Percentiles rank a stretch among this genome's conserved stretches.
These are phyloP conservation scores for Fusarium setosum DNA, from an alignment of 2,329 filamentous ascomycete genomes.

Conservation along the genomic window DNA sequence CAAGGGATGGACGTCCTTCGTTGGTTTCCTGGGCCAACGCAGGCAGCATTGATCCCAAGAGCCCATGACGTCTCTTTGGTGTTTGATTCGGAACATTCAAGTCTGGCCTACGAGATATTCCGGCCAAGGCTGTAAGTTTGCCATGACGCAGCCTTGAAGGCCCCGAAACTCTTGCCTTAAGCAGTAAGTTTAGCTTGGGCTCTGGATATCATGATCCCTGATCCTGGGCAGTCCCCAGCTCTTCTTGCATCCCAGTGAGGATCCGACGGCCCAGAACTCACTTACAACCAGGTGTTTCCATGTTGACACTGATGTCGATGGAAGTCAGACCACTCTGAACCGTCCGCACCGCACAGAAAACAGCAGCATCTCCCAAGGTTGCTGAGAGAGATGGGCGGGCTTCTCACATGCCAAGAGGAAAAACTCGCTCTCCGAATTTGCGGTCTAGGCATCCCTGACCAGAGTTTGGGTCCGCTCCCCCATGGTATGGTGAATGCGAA, in stretches of 20 bases:
- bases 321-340: slow-evolving; percentile 16
- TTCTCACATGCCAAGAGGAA: slow-evolving; percentile 25
- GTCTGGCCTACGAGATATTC: slow-evolving; percentile 22
- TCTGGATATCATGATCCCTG: slow-evolving; percentile 21
- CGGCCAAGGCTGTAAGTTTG: not conserved
- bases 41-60: slow-evolving; percentile 18
- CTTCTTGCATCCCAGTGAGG: slow-evolving; percentile 20
- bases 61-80: slow-evolving; percentile 17
- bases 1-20: slow-evolving; percentile 25
- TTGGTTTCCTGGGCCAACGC: slow-evolving; percentile 15
- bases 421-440: slow-evolving; percentile 36
- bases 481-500: slow-evolving; percentile 26
- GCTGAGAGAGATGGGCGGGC: slow-evolving; percentile 16
- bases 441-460: slow-evolving; percentile 42
- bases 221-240: slow-evolving; percentile 25
- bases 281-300: slow-evolving; percentile 17
- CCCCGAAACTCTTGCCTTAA: slow-evolving; percentile 25
- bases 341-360: slow-evolving; percentile 15
- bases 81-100: slow-evolving; percentile 16
- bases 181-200: slow-evolving; percentile 20
- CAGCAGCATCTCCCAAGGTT: slow-evolving; percentile 11
- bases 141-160: slow-evolving; percentile 31
- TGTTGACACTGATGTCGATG: slow-evolving; percentile 21
- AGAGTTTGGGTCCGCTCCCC: slow-evolving; percentile 24
- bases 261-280: slow-evolving; percentile 30